These are phyloP conservation scores for Juglanconis oblonga DNA, from an alignment of 2,329 filamentous ascomycete genomes.

Conservation along the genomic window DNA sequence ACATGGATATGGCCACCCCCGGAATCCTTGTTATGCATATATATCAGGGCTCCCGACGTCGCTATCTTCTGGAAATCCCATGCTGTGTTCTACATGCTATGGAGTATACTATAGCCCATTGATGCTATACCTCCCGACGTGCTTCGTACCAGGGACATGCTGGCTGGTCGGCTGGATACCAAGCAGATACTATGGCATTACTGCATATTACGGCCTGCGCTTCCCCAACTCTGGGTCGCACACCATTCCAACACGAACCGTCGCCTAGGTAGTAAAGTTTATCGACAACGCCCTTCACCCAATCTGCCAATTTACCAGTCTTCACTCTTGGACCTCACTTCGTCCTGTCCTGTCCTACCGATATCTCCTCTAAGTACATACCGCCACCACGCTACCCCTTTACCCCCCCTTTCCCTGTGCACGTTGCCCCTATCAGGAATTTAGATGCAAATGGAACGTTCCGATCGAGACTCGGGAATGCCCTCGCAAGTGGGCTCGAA, in stretches of 20 bases:
- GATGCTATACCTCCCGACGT: not conserved
- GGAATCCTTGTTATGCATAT: no score
- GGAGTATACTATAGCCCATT: no score
- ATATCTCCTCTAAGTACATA: not conserved
- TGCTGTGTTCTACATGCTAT: not conserved
- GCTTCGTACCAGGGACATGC: not conserved
- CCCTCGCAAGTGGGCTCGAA: slow-evolving; percentile 1
- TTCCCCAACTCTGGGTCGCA: not conserved
- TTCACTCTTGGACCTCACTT: not conserved
- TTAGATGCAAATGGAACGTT: not conserved
- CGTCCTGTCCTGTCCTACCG: not conserved
- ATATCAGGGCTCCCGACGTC: no score
- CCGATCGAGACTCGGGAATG: not conserved
- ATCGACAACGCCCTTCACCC: not conserved
- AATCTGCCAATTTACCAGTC: not conserved
- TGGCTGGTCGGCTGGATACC: no score
- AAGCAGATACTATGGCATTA: not conserved
- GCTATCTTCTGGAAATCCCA: not conserved
- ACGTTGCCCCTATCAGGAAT: not conserved
- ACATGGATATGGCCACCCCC: no score
- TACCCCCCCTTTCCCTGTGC: not conserved
- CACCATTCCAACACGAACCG: not conserved
- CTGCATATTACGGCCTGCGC: not conserved
- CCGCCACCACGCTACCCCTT: not conserved
- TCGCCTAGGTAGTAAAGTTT: not conserved